phyloP scores from a whole-genome alignment of 1,284 basidiomycete genomes.

The Puccinia brachypodii region DNA sequence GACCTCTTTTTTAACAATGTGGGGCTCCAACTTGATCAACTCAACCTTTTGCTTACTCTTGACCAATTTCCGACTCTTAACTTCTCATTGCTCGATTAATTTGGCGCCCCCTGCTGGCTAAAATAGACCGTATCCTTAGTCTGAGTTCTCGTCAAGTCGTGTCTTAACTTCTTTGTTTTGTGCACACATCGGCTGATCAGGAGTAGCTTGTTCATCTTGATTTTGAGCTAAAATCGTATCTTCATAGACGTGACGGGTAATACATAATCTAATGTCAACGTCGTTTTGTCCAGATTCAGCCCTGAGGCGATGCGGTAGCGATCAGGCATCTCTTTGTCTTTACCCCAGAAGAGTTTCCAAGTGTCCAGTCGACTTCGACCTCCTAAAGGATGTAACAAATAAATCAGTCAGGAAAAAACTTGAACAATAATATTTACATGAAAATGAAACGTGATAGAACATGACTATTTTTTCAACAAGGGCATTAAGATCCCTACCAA shows the following conservation, averaged over 20 bases:
- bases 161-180: constrained; percentile 93
- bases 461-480: constrained; percentile 83
- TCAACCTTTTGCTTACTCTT: constrained; percentile 79
- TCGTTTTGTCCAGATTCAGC: constrained; percentile 92
- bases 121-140: constrained; percentile 95
- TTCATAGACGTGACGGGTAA: constrained; percentile 92
- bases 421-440: not conserved
- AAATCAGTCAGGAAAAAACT: not conserved
- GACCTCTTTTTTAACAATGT: constrained; percentile 79
- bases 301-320: constrained; percentile 87
- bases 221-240: constrained; percentile 93
- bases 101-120: constrained; percentile 84
- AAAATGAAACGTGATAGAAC: constrained; percentile 76
- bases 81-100: constrained; percentile 73
- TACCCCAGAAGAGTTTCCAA: constrained; percentile 96
- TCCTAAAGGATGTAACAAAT: constrained; percentile 51
- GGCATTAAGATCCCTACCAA: constrained; percentile 95
- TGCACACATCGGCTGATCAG: constrained; percentile 89
- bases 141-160: constrained; percentile 80
- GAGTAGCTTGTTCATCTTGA: constrained; percentile 86
- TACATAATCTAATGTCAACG: constrained; percentile 97
- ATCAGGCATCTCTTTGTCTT: constrained; percentile 97
- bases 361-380: constrained; percentile 86
- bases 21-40: constrained; percentile 76
- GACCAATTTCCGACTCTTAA: constrained; percentile 70